Evolutionary conservation across 306 rosid species (phyloP), one percentile per base, ranked within the genome.

Genomic region (Senna siamea): DNA sequence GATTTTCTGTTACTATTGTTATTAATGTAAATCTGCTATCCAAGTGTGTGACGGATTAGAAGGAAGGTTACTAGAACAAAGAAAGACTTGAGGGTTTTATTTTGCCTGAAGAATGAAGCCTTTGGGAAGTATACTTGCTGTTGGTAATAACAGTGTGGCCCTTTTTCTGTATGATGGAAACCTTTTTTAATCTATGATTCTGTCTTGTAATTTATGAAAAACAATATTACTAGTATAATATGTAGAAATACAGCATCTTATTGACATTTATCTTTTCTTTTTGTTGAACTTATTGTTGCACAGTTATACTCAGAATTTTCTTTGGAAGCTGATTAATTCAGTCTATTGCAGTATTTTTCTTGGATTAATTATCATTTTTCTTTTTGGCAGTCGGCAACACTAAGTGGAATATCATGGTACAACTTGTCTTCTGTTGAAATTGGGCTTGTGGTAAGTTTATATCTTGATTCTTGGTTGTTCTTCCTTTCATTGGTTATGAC

Each of bases 341-440:
- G 66, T 48, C 61, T 18, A 35, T 58, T 57, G 23, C 20, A 34
- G 47, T 65, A 23, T 26, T 76, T 57, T 73, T 10, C 62, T 65
- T 41, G 57, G 48, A 48, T 6, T 80, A 18, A 40, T 65, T 71
- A 67, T 30, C 68, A 54, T 44, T 32, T 85, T 69, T 59, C 62
- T 69, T 70, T 56, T 67, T 34, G 76, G 88, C 97, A 92, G 99
- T 92, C 96, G 14, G 69, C 89, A 47, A 59, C 96, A 43, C 84
- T 78, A 46, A 94, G 99, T 66, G 99, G 99, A 78, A 60, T 81
- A 81, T 78, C 97, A 50, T 94, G 99, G 99, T 90, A 89, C 69
- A 13, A 88, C 69, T 84, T 94, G 81, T 82, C 89, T 71, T 85
- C 99, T 2, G 85, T 94, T 74, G 82, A 94, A 71, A 70, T 92